phyloP scores from a whole-genome alignment of 148 eudicot genomes.

The Vaccinium corymbosum region DNA sequence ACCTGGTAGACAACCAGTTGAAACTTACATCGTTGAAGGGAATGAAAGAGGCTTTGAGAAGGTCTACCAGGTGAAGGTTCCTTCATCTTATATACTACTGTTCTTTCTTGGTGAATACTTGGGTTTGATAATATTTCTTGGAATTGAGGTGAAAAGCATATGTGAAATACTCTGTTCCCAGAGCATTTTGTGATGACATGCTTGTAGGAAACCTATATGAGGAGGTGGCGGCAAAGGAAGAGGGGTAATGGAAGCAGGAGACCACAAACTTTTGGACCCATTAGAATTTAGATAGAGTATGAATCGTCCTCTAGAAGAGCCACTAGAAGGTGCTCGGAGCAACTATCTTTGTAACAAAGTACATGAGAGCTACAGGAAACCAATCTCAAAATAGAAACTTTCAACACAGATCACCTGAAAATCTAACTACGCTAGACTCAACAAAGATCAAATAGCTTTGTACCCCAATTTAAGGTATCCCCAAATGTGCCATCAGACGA shows the following conservation, averaged over 20 bases:
- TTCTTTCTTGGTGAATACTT: neutral
- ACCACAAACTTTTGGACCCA: neutral
- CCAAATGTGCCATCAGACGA: neutral
- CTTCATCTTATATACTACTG: neutral
- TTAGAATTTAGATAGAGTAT: neutral
- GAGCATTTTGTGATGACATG: neutral
- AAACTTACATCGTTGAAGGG: conserved; percentile 68
- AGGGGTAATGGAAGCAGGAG: neutral
- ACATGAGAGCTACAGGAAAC: neutral
- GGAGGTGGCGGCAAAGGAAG: neutral
- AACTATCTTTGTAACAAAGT: neutral
- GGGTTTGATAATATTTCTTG: neutral
- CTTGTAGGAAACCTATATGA: neutral
- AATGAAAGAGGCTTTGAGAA: conserved; percentile 61
- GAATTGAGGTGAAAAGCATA: neutral
- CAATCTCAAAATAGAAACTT: neutral
- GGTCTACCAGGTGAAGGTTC: conserved; percentile 65
- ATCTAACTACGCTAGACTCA: neutral
- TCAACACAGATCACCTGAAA: neutral
- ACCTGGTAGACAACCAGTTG: conserved; percentile 88
- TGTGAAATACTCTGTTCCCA: neutral
- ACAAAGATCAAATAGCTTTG: neutral
- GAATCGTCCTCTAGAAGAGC: neutral
- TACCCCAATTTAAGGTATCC: neutral
- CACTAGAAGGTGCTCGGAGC: neutral